Conservation (phyloP, 2,329 filamentous ascomycete genomes). For the Macrophomina phaseolina region DNA sequence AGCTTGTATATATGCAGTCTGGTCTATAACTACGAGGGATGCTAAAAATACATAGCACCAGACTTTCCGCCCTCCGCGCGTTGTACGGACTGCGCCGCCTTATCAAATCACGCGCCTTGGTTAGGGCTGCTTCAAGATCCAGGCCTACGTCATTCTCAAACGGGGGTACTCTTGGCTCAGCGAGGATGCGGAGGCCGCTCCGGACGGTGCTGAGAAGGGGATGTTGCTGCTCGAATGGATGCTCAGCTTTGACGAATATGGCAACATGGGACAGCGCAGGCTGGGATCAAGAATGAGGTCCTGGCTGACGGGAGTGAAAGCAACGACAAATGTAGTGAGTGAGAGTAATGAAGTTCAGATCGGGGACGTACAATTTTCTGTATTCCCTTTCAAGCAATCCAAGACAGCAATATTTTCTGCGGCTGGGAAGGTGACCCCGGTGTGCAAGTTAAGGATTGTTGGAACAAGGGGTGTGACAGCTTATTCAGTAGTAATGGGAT, state of each 20-base stretch:
- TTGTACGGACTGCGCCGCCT: constrained; percentile 44
- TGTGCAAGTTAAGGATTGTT: too few species aligned
- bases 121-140: constrained; percentile 51
- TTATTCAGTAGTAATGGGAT: too few species aligned
- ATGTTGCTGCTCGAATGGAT: constrained; percentile 49
- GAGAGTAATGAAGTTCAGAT: neutral
- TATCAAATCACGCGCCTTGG: constrained; percentile 49
- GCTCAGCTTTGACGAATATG: constrained; percentile 47
- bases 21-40: neutral
- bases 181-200: constrained; percentile 42
- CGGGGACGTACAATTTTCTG: too few species aligned
- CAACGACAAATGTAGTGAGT: constrained; percentile 29
- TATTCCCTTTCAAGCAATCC: too few species aligned
- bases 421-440: too few species aligned
- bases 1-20: too few species aligned
- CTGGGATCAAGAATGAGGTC: constrained; percentile 48
- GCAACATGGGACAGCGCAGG: constrained; percentile 47
- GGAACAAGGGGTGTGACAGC: too few species aligned
- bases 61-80: constrained; percentile 47
- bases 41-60: constrained; percentile 41
- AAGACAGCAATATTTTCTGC: too few species aligned
- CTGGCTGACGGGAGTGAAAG: constrained; percentile 35
- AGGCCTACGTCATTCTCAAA: constrained; percentile 49
- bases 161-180: constrained; percentile 52
- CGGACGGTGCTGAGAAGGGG: constrained; percentile 40